Percentiles rank a stretch among this genome's conserved stretches.
Evolutionary conservation across 805 yeast species (phyloP).

Genomic region (Suhomyces xylopsoci): DNA sequence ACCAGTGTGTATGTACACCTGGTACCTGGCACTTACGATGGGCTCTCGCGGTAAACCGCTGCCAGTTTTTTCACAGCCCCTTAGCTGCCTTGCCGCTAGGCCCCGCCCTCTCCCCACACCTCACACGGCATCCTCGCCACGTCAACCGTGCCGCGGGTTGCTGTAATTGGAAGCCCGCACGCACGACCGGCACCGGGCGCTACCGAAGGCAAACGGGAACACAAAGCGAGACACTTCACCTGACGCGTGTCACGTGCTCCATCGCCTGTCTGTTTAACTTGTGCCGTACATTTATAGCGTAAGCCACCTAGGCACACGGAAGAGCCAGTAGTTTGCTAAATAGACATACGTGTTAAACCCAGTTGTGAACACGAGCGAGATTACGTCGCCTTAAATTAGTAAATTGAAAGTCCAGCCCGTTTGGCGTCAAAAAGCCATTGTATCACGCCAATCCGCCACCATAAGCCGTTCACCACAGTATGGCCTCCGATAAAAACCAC

Average conservation of each 20-base stretch:
- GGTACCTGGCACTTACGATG: neutral
- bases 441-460: neutral
- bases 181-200: neutral
- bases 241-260: neutral
- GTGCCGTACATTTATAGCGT: neutral
- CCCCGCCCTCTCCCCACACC: neutral
- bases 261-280: neutral
- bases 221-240: neutral
- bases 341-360: neutral
- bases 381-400: neutral
- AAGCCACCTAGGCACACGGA: neutral
- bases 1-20: no score
- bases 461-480: neutral
- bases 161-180: neutral
- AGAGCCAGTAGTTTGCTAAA: neutral
- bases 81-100: neutral
- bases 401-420: neutral
- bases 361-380: neutral
- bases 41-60: neutral
- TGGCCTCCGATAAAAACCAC: neutral
- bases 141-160: neutral
- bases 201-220: neutral
- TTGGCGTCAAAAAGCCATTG: neutral
- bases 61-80: neutral
- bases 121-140: neutral